Evolutionary conservation across 805 yeast genomes (phyloP), one percentile per base, ranked within the genome.

Genomic region (Wickerhamia fluorescens): DNA sequence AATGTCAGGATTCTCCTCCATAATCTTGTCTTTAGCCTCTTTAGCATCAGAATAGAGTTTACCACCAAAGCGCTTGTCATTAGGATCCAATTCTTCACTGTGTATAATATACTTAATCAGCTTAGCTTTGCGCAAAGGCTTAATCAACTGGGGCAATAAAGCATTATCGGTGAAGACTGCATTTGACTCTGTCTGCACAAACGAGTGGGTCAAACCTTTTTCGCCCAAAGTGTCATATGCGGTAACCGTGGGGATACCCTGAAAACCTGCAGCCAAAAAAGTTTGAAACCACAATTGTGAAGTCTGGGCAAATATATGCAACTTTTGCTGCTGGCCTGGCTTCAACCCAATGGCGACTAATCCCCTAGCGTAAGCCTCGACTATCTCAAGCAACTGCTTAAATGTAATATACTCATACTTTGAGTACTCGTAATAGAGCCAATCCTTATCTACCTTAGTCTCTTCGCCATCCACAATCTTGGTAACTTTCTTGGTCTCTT

Each of bases 151-250:
- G 19, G 51, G 47, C 43, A 92, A 67, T 36, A 88, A 68, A 12
- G 72, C 66, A 49, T 82, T 87, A 53, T 92, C 97, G 25, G 95
- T 82, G 58, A 81, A 86, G 35, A 92, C 66, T 14, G 79, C 94
- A 30, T 58, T 66, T 16, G 95, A 75, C 27, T 69, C 83, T 4
- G 97, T 86, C 61, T 88, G 84, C 23, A 71, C 68, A 49, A 92
- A 67, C 3, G 96, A 87, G 58, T 82, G 94, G 33, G 79, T 80
- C 49, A 88, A 69, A 14, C 95, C 95, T 20, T 71, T 69, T 57
- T 86, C 94, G 34, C 96, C 96, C 41, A 88, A 68, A 24, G 96
- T 86, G 56, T 88, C 96, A 57, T 92, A 92, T 21, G 98, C 97
- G 10, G 98, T 92, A 23, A 87, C 97, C 33, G 82, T 71, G 14